These are phyloP conservation scores for Tolypocladium tropicale DNA, from an alignment of 2,329 filamentous ascomycete genomes.

Conservation along the genomic window DNA sequence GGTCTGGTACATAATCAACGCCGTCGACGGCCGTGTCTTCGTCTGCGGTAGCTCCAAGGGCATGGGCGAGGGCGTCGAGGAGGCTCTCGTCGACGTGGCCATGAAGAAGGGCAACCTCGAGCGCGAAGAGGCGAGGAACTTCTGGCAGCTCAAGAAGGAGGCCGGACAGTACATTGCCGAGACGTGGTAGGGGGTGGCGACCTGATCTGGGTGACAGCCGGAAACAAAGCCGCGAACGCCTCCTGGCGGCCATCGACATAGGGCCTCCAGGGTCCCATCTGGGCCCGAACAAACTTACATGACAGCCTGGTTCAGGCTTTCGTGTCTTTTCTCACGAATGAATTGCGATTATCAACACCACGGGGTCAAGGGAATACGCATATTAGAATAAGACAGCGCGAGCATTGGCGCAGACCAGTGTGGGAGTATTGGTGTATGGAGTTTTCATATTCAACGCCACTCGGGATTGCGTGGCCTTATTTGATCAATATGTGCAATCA, in stretches of 20 bases:
- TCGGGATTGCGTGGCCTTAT: not conserved
- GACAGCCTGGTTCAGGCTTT: not conserved
- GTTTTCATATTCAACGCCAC: not conserved
- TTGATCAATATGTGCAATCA: not conserved
- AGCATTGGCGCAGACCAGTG: not conserved
- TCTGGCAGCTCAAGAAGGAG: conserved; percentile 87
- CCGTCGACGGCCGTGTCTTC: conserved; percentile 90
- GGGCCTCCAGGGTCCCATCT: too few relatives aligned
- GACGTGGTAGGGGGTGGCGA: conserved; percentile 40
- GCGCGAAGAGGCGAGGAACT: conserved; percentile 69
- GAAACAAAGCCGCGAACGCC: not conserved
- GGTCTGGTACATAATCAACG: conserved; percentile 97
- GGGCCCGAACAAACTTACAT: not conserved
- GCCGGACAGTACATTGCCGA: conserved; percentile 92
- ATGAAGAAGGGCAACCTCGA: conserved; percentile 88
- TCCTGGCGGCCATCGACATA: too few relatives aligned
- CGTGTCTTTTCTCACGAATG: not conserved
- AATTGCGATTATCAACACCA: not conserved
- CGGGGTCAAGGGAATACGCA: not conserved
- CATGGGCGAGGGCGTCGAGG: conserved; percentile 95
- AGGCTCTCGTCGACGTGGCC: conserved; percentile 77
- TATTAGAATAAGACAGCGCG: not conserved
- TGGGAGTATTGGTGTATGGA: not conserved
- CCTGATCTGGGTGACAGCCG: not conserved
- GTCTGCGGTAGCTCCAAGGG: conserved; percentile 92